phyloP scores from a whole-genome alignment of 192 early-diverging fungal genomes.

The Allomyces macrogynus region DNA sequence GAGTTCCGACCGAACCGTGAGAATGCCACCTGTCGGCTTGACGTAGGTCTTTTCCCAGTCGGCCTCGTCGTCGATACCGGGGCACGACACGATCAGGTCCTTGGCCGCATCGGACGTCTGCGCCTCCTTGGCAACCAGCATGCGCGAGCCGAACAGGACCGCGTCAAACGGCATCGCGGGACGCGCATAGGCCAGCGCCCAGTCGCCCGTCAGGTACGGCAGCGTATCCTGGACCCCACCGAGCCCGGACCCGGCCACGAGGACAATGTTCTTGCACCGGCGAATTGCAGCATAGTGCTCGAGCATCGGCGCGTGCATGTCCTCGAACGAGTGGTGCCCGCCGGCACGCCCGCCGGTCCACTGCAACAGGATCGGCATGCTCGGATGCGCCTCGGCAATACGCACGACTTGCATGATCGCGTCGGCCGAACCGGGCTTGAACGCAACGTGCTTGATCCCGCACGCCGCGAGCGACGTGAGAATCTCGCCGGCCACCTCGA shows the following conservation, averaged over 20 bases:
- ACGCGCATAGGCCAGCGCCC: constrained; percentile 53
- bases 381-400: constrained; percentile 60
- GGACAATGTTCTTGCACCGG: constrained; percentile 50
- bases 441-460: constrained; percentile 62
- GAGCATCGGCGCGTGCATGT: constrained; percentile 79
- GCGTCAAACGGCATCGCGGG: constrained; percentile 94
- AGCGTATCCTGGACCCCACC: constrained; percentile 66
- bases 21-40: constrained; percentile 52
- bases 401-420: constrained; percentile 64
- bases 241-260: constrained; percentile 83
- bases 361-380: constrained; percentile 74
- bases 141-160: constrained; percentile 81
- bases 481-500: constrained; percentile 67
- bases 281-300: constrained; percentile 65
- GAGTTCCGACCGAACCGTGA: constrained; percentile 69
- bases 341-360: constrained; percentile 95
- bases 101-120: constrained; percentile 57
- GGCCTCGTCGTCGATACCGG: constrained; percentile 54
- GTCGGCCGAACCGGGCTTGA: constrained; percentile 60
- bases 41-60: constrained; percentile 74
- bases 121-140: constrained; percentile 84
- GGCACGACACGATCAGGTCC: constrained; percentile 62
- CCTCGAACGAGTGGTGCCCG: constrained; percentile 92
- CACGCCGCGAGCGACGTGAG: constrained; percentile 46
- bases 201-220: constrained; percentile 71